These are phyloP conservation scores for Umbelopsis ramanniana DNA, from an alignment of 192 early-diverging fungal species.

Conservation along the genomic window DNA sequence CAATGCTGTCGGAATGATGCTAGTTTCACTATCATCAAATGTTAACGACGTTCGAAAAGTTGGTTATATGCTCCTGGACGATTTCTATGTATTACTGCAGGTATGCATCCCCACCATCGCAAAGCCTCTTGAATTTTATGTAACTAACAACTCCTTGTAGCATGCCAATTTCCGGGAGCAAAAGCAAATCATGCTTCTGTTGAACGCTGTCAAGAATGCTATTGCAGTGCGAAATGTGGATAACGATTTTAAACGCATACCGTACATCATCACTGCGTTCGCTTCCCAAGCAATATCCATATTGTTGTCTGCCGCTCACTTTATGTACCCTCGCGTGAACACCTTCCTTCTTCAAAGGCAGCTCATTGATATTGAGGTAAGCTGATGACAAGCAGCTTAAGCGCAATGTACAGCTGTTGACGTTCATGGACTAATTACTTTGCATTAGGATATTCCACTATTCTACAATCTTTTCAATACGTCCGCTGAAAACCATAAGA, in stretches of 20 bases:
- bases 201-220: slow-evolving; percentile 72
- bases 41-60: slow-evolving; percentile 59
- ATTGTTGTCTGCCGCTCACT: slow-evolving; percentile 70
- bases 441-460: slow-evolving; percentile 74
- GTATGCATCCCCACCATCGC: slow-evolving; percentile 37
- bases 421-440: slow-evolving; percentile 18
- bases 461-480: slow-evolving; percentile 82
- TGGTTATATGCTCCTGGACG: slow-evolving; percentile 69
- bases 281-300: slow-evolving; percentile 66
- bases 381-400: background rate
- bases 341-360: slow-evolving; percentile 76
- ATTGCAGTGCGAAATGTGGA: slow-evolving; percentile 54
- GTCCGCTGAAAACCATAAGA: slow-evolving; percentile 58
- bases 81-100: slow-evolving; percentile 60
- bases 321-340: slow-evolving; percentile 77
- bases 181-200: slow-evolving; percentile 68
- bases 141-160: background rate
- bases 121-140: background rate
- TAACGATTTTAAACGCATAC: slow-evolving; percentile 57
- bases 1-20: slow-evolving; percentile 69
- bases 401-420: background rate
- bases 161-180: slow-evolving; percentile 64
- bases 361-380: slow-evolving; percentile 71
- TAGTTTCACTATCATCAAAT: slow-evolving; percentile 65
- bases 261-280: slow-evolving; percentile 68